Conservation (phyloP, 1,284 basidiomycete species). For the Abortiporus biennis region DNA sequence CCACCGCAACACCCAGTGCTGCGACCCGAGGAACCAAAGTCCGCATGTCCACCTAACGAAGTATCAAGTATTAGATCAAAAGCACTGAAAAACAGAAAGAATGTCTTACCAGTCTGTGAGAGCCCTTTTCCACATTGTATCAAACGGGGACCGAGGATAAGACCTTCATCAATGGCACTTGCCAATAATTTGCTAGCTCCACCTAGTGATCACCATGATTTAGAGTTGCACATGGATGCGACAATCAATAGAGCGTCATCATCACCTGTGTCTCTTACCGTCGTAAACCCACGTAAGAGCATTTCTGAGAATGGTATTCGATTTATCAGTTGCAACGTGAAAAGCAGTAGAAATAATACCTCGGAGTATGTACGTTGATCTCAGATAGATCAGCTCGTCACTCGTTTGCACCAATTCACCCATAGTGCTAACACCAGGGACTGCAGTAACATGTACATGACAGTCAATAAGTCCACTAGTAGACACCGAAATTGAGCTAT, state of each 20-base stretch:
- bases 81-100: background rate
- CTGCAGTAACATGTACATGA: conserved; percentile 41
- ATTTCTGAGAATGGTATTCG: conserved; percentile 25
- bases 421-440: conserved; percentile 33
- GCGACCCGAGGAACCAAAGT: conserved; percentile 22
- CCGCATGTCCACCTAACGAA: conserved; percentile 34
- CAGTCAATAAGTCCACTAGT: conserved; percentile 31
- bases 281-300: conserved; percentile 41
- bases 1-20: conserved; percentile 36
- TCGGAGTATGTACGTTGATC: conserved; percentile 33
- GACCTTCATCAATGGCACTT: conserved; percentile 34
- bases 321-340: background rate
- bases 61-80: background rate
- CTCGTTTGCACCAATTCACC: conserved; percentile 28
- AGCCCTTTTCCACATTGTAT: conserved; percentile 40
- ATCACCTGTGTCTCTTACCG: conserved; percentile 38
- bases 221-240: background rate
- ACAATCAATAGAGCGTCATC: background rate
- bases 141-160: conserved; percentile 36
- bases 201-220: conserved; percentile 10
- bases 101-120: conserved; percentile 34
- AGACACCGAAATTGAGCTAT: background rate
- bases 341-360: conserved; percentile 13
- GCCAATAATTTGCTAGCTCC: conserved; percentile 39
- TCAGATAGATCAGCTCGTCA: conserved; percentile 29